Evolutionary conservation across 169 alveolate genomes (phyloP).

Genomic region (Plasmodium inui): DNA sequence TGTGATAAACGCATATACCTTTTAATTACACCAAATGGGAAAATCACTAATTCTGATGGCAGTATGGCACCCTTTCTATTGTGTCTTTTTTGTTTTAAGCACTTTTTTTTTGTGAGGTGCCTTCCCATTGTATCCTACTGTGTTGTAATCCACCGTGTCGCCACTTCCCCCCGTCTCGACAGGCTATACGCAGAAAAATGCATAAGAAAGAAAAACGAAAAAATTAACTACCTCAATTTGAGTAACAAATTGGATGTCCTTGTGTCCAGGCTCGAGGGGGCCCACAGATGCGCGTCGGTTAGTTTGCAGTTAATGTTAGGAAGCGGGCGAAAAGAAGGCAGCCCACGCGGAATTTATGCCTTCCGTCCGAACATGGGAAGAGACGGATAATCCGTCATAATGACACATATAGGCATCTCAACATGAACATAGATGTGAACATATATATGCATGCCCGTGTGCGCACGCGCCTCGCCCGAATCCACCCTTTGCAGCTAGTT

Average conservation of each 20-base stretch:
- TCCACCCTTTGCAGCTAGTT: conserved; percentile 41
- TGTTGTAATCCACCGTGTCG: not conserved
- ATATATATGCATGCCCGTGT: not conserved
- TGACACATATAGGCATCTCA: not conserved
- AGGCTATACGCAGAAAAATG: conserved; percentile 71
- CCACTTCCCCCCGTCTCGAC: not conserved
- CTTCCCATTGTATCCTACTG: not conserved
- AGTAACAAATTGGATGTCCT: conserved; percentile 63
- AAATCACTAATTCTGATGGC: not conserved
- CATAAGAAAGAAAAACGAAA: conserved; percentile 68
- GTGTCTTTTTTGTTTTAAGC: not conserved
- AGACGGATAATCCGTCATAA: not conserved
- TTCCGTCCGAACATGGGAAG: not conserved
- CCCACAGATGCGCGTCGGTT: conserved; percentile 61
- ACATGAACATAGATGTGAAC: not conserved
- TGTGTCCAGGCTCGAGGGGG: conserved; percentile 64
- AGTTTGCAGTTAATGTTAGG: conserved; percentile 3
- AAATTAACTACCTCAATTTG: conserved; percentile 51
- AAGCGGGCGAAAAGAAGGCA: not conserved
- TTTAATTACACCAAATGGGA: not conserved
- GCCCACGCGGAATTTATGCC: not conserved
- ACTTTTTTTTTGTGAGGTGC: not conserved
- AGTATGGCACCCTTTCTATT: not conserved
- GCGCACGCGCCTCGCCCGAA: not conserved
- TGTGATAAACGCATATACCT: not conserved